phyloP scores from a whole-genome alignment of 441 rosid genomes.

The California macrophylla region DNA sequence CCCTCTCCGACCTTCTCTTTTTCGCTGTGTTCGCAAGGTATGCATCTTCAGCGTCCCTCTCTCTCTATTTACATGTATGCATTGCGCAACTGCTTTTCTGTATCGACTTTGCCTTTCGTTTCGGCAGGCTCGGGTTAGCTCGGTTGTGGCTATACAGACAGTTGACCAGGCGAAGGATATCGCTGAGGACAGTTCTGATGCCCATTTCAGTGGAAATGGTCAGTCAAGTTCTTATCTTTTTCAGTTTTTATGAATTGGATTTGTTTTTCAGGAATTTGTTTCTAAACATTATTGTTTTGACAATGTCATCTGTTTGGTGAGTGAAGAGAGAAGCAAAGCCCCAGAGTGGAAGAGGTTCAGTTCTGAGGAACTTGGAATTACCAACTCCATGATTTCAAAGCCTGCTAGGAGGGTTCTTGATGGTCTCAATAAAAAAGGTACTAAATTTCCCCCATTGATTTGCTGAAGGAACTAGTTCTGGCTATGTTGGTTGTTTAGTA shows the following conservation, averaged over 20 bases:
- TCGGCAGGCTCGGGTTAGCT: slow-evolving; percentile 30
- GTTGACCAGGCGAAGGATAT: slow-evolving; percentile 38
- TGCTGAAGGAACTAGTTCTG: not conserved
- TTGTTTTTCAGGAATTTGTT: not conserved
- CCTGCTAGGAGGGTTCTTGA: slow-evolving; percentile 62
- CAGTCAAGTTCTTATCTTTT: not conserved
- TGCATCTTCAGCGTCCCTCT: not conserved
- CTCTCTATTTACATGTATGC: not conserved
- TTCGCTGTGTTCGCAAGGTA: slow-evolving; percentile 37
- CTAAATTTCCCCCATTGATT: not conserved
- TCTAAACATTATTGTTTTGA: not conserved
- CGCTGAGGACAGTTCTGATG: slow-evolving; percentile 18
- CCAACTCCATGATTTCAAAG: slow-evolving; percentile 41
- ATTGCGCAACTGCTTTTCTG: not conserved
- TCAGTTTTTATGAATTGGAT: not conserved
- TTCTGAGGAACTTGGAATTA: slow-evolving; percentile 60
- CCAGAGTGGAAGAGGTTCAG: slow-evolving; percentile 45
- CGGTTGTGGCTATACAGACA: slow-evolving; percentile 33
- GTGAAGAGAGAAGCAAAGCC: slow-evolving; percentile 22
- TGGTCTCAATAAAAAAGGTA: slow-evolving; percentile 57
- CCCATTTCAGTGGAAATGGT: slow-evolving; percentile 9
- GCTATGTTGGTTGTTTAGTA: not conserved
- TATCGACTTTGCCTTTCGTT: not conserved
- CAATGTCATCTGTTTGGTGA: not conserved
- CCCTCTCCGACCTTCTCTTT: slow-evolving; percentile 29